Evolutionary conservation across 2,329 filamentous ascomycete genomes (phyloP), one percentile per base, ranked within the genome.

Genomic region (Hyphodiscus sp.): DNA sequence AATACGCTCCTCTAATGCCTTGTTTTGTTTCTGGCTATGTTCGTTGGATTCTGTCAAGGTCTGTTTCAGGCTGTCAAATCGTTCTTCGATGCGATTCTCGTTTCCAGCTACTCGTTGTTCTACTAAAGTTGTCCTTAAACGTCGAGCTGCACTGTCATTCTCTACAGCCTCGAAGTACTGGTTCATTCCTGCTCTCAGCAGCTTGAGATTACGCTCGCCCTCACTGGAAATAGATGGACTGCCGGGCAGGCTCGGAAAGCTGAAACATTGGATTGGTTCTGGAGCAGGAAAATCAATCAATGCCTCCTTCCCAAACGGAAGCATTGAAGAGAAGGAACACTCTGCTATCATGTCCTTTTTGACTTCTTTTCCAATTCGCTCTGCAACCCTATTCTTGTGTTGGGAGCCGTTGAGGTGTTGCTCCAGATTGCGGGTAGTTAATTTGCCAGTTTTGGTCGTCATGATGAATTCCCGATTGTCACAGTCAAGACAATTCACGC

Each of bases 401-500:
- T 15, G 5, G 19, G 23, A 33, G 18, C 16, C 11, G 19, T 44
- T 42, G 13, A 52, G n/a, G 23, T 52, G 50, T 16, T 11, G 19
- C n/a, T 52, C 50, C 11, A 52, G 44, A 20, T 47, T 48, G 44
- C 9, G 33, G 11, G 33, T 30, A 26, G 33, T 20, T 11, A 26
- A 18, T 47, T 45, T 38, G 10, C 33, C 33, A n/a, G 33, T 38
- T 10, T 43, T 48, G 7, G 16, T 16, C 2, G 11, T 41, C 4
- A 45, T 7, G 18, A 48, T 52, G 44, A 44, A 52, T 9, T 5
- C 43, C 33, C 23, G 41, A 15, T 43, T 38, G n/a, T 38, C 29
- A 26, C 50, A 52, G 38, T 52, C 50, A 10, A 44, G 29, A 38
- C 50, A 52, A 16, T 44, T 48, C 11, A 46, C 41, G 5, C 15